Evolutionary conservation across 129 eudicot species (phyloP).

Genomic region (Mikania micrantha): DNA sequence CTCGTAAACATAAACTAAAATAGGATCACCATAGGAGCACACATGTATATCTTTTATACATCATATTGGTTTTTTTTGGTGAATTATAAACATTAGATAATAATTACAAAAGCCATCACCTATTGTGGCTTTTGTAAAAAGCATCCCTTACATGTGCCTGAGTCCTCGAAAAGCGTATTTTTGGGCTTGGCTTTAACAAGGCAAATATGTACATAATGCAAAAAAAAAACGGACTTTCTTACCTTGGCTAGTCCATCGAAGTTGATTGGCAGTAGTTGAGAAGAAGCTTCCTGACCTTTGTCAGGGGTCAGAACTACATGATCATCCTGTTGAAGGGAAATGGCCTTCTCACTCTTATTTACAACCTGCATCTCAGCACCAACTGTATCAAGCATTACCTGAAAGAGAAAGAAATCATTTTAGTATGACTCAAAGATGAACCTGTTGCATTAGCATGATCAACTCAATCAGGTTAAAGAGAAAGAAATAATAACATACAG

Average conservation of each 20-base stretch:
- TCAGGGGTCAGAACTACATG: constrained; percentile 78
- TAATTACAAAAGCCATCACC: too few species aligned
- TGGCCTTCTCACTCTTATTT: constrained; percentile 65
- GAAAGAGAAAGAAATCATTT: constrained; percentile 4
- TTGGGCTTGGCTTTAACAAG: too few species aligned
- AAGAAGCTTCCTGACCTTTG: constrained; percentile 71
- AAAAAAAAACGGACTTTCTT: neutral
- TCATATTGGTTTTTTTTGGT: neutral
- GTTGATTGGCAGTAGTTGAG: constrained; percentile 75
- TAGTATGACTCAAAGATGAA: neutral
- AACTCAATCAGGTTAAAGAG: neutral
- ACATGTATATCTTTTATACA: neutral
- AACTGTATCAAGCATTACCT: constrained; percentile 96
- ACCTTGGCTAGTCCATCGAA: constrained; percentile 83
- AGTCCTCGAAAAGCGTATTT: too few species aligned
- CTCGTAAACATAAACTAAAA: constrained; percentile 10
- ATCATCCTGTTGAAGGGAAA: constrained; percentile 68
- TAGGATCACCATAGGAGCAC: neutral
- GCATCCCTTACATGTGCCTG: too few species aligned
- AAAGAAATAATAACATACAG: neutral
- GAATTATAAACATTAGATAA: neutral
- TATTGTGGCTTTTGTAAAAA: too few species aligned
- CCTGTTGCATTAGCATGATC: neutral
- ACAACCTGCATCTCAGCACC: constrained; percentile 87
- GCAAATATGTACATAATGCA: neutral